Percentiles rank a stretch among this genome's conserved stretches.
Evolutionary conservation across 352 stramenopile species (phyloP).

Genomic region (Globisporangium alternatum): DNA sequence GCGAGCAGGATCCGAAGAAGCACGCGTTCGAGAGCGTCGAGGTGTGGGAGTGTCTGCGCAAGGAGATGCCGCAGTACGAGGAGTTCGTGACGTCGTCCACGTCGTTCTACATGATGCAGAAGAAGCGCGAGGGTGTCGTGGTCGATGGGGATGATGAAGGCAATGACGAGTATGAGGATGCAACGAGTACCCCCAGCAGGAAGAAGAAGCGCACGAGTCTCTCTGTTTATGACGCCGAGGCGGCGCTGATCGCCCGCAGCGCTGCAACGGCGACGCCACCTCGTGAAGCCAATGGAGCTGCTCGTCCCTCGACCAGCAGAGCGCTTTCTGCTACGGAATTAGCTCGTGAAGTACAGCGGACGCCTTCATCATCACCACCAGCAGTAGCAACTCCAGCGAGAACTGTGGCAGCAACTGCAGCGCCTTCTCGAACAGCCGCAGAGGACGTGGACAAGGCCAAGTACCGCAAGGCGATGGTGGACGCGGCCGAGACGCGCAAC

Average conservation of each 20-base stretch:
- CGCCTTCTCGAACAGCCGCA: neutral
- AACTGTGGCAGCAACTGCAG: neutral
- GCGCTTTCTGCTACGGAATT: neutral
- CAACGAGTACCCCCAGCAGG: neutral
- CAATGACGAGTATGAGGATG: neutral
- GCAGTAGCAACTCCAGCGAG: neutral
- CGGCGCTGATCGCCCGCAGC: neutral
- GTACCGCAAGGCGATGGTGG: slow-evolving; percentile 12
- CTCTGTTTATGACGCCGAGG: slow-evolving; percentile 9
- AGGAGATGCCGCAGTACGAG: slow-evolving; percentile 15
- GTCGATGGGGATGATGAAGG: neutral
- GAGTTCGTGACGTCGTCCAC: slow-evolving; percentile 10
- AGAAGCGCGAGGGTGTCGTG: slow-evolving; percentile 4
- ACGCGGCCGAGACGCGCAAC: slow-evolving; percentile 13
- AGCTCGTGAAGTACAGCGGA: neutral
- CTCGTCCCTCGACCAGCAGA: neutral
- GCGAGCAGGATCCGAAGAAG: slow-evolving; percentile 6
- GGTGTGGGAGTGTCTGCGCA: slow-evolving; percentile 14
- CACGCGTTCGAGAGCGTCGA: slow-evolving; percentile 12
- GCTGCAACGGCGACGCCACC: neutral
- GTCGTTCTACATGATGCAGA: slow-evolving; percentile 13
- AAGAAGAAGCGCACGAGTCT: slow-evolving; percentile 6
- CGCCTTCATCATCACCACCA: neutral
- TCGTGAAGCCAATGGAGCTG: neutral
- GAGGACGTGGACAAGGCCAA: slow-evolving; percentile 4